Evolutionary conservation across 1,284 basidiomycete genomes (phyloP).

Genomic region (Ceratobasidium sp.): DNA sequence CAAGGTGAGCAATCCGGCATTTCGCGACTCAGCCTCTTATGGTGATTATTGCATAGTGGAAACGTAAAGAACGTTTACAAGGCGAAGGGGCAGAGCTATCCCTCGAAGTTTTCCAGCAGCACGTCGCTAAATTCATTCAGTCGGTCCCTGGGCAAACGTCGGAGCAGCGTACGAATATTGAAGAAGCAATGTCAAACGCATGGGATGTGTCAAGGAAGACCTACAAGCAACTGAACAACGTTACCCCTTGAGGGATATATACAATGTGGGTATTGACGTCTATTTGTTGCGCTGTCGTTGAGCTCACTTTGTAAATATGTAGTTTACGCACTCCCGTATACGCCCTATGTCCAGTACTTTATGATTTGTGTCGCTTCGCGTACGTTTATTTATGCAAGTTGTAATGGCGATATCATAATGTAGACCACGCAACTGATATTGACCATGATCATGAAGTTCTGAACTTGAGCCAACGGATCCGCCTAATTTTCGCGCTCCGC

Average conservation of each 20-base stretch:
- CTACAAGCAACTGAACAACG: background rate
- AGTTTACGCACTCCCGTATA: background rate
- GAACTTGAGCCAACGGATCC: no score
- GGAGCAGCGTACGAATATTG: slow-evolving; percentile 6
- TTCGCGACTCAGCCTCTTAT: background rate
- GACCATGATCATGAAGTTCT: no score
- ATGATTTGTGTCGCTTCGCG: background rate
- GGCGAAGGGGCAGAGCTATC: slow-evolving; percentile 18
- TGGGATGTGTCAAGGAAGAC: slow-evolving; percentile 19
- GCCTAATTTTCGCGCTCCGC: no score
- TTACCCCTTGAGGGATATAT: background rate
- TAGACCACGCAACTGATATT: no score
- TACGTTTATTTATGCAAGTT: no score
- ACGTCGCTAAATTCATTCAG: slow-evolving; percentile 21
- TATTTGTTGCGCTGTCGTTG: background rate
- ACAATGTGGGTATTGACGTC: no score
- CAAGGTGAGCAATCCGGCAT: slow-evolving; percentile 1
- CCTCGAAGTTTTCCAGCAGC: slow-evolving; percentile 20
- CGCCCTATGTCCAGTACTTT: background rate
- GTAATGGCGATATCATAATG: no score
- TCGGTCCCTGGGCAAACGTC: slow-evolving; percentile 14
- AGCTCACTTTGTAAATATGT: background rate
- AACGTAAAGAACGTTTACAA: background rate
- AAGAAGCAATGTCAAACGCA: no score
- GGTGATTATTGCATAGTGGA: background rate